A percentile compares a stretch with the other conserved stretches of the same genome.
Evolutionary conservation across 2,329 filamentous ascomycete species (phyloP).

Genomic region (Acrocalymma vagum): DNA sequence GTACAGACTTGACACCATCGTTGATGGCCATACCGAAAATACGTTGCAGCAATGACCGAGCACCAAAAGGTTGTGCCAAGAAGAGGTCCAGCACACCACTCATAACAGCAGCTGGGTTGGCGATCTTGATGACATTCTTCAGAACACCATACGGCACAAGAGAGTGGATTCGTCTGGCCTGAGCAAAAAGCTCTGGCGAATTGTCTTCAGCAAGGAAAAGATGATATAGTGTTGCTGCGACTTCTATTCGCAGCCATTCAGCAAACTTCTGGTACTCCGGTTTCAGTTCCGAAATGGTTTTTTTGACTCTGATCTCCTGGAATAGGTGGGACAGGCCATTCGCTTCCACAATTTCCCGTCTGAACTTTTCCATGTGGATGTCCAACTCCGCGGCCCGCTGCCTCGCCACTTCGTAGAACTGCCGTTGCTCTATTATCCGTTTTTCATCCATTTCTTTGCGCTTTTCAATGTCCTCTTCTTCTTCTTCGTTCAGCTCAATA

Average conservation of each 20-base stretch:
- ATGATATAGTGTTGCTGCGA: constrained; percentile 96
- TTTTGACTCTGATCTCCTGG: constrained; percentile 89
- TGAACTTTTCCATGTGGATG: constrained; percentile 92
- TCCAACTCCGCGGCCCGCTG: constrained; percentile 91
- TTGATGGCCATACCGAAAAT: constrained; percentile 93
- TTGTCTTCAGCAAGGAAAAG: constrained; percentile 98
- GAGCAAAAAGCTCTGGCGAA: constrained; percentile 93
- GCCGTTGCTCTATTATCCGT: constrained; percentile 88
- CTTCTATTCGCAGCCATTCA: constrained; percentile 96
- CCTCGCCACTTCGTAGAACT: constrained; percentile 94
- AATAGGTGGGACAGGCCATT: constrained; percentile 95
- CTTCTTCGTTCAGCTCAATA: constrained; percentile 79
- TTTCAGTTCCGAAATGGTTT: constrained; percentile 85
- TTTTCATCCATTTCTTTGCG: constrained; percentile 86
- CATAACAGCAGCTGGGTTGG: constrained; percentile 97
- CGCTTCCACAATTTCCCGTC: constrained; percentile 72
- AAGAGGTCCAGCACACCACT: constrained; percentile 94
- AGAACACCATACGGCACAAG: constrained; percentile 91
- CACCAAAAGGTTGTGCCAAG: constrained; percentile 91
- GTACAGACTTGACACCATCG: constrained; percentile 87
- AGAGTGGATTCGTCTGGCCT: constrained; percentile 92
- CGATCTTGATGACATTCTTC: constrained; percentile 96
- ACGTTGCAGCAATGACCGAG: constrained; percentile 88
- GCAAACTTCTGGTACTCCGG: constrained; percentile 98
- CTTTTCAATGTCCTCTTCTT: constrained; percentile 79